Conservation (phyloP, 176 grass and related monocot genomes). For the Avena atlantica region DNA sequence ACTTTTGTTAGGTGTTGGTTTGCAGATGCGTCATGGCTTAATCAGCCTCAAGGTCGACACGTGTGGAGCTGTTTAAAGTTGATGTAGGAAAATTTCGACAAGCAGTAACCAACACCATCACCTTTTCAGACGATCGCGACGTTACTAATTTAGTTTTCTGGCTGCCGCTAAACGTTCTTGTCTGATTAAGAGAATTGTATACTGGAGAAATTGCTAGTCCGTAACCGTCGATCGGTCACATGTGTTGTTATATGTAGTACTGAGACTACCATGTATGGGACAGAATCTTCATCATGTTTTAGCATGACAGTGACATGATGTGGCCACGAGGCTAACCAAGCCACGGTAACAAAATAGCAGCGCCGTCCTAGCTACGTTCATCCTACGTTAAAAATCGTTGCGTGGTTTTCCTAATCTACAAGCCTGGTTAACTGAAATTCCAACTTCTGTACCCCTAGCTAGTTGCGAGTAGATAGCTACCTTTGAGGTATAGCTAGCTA, state of each 20-base stretch:
- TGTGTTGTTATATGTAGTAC: too few relatives aligned
- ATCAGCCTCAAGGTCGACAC: slow-evolving; percentile 37
- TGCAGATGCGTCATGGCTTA: too few relatives aligned
- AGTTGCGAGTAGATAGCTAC: too few relatives aligned
- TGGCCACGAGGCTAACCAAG: neutral
- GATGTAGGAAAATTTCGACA: slow-evolving; percentile 40
- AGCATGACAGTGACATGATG: slow-evolving; percentile 21
- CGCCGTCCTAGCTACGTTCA: slow-evolving; percentile 37
- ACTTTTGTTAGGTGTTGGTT: slow-evolving; percentile 10
- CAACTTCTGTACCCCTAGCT: neutral
- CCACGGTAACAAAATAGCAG: slow-evolving; percentile 11
- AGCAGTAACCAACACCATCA: slow-evolving; percentile 61
- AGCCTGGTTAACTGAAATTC: neutral
- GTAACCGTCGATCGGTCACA: neutral
- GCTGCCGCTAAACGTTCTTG: slow-evolving; percentile 21
- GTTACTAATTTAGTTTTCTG: slow-evolving; percentile 41
- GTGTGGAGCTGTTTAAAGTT: slow-evolving; percentile 24
- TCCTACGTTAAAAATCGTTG: neutral
- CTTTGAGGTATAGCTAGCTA: neutral
- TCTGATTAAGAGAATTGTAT: neutral
- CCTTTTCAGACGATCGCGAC: slow-evolving; percentile 47
- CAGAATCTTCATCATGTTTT: slow-evolving; percentile 21
- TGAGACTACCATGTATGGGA: neutral
- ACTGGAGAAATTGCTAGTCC: neutral
- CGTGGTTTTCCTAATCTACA: slow-evolving; percentile 29